Evolutionary conservation across 257 asterid genomes (phyloP).

Genomic region (Nicotiana obtusifolia): DNA sequence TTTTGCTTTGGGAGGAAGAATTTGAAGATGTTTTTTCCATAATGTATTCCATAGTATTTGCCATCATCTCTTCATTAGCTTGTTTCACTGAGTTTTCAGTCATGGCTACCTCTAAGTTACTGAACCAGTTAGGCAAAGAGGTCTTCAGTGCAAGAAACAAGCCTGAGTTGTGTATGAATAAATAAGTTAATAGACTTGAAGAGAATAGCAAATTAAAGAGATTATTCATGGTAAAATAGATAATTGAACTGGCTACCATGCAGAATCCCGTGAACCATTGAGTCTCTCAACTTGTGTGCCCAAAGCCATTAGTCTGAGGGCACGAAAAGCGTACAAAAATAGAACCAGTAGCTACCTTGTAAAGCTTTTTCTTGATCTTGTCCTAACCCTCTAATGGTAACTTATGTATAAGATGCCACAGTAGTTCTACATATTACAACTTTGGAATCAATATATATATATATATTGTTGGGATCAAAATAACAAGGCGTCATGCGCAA

Average conservation of each 20-base stretch:
- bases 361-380: background rate
- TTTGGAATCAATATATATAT: background rate
- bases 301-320: constrained; percentile 27
- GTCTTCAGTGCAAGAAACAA: background rate
- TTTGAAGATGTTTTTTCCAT: constrained; percentile 23
- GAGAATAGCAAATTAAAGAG: background rate
- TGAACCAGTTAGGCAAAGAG: background rate
- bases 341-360: background rate
- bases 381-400: background rate
- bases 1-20: constrained; percentile 28
- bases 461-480: no score
- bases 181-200: background rate
- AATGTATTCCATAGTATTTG: background rate
- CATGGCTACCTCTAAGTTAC: constrained; percentile 18
- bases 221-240: background rate
- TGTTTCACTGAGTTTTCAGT: constrained; percentile 12
- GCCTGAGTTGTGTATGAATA: background rate
- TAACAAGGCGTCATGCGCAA: no score
- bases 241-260: background rate
- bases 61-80: background rate
- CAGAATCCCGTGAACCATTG: constrained; percentile 64
- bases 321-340: background rate
- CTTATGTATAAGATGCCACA: background rate
- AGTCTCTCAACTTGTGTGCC: constrained; percentile 60
- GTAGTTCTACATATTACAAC: background rate